A percentile compares a stretch with the other conserved stretches of the same genome.
phyloP scores from a whole-genome alignment of 768 basidiomycete species.

The Dioszegia aurantiaca region DNA sequence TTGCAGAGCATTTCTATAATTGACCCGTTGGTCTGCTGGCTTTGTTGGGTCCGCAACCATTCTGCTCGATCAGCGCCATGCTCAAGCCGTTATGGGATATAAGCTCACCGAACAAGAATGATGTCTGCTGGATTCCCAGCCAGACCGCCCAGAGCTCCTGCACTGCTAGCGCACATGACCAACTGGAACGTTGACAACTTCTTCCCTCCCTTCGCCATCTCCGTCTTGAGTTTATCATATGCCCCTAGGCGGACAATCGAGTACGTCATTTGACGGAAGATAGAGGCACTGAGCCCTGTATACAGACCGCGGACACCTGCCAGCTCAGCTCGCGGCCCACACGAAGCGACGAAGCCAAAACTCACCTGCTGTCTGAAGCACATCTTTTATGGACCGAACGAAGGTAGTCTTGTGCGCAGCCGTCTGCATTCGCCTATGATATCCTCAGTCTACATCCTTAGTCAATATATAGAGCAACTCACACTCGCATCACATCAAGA shows the following conservation, averaged over 20 bases:
- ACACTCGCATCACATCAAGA: conserved; percentile 48
- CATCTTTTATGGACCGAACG: conserved; percentile 24
- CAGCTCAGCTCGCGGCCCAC: neutral
- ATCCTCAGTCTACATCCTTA: neutral
- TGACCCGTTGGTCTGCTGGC: conserved; percentile 32
- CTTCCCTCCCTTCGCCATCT: conserved; percentile 30
- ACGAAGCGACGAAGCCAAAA: neutral
- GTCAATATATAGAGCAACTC: conserved; percentile 8
- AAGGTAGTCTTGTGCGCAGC: conserved; percentile 34
- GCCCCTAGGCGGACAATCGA: conserved; percentile 46
- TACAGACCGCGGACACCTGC: conserved; percentile 47
- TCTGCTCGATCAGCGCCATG: conserved; percentile 20
- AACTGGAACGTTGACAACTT: conserved; percentile 22
- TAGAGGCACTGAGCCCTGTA: conserved; percentile 46
- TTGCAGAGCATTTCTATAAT: conserved; percentile 46
- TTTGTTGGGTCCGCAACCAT: conserved; percentile 50
- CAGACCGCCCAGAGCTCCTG: conserved; percentile 47
- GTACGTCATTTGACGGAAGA: conserved; percentile 49
- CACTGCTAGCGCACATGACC: conserved; percentile 45
- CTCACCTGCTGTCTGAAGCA: conserved; percentile 30
- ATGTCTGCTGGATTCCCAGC: conserved; percentile 49
- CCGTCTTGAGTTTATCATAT: conserved; percentile 45
- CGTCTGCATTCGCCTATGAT: conserved; percentile 42
- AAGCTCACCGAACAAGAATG: conserved; percentile 35
- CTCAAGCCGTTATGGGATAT: too few relatives aligned